Base-by-base conservation (phyloP, 2,329 filamentous ascomycete species). In the Claviceps paspali region DNA sequence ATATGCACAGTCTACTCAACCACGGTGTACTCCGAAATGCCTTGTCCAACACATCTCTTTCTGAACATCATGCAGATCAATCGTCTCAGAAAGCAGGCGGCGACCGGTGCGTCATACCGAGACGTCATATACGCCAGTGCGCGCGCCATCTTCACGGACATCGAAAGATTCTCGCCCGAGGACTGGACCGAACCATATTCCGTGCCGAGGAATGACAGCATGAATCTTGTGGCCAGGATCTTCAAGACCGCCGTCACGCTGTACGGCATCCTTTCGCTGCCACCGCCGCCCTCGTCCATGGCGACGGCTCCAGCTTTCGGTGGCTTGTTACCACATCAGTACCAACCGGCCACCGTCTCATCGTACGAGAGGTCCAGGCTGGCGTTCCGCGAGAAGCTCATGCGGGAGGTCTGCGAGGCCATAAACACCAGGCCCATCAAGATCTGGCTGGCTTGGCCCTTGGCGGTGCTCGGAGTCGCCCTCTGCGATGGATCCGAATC, bases 1-100 rank as follows among this genome's bases (percentile, higher is more conserved):
- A 27, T 39, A 9, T 15, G 33, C 27, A 35, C 26, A 10, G 22
- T 39, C 22, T 39, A 35, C 21, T 27, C 32, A 12, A 35, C 24
- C 14, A 35, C 38, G 2, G 28, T 39, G 33, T 39, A 35, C 29
- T 35, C 38, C 3, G 38, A 39, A 17, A 29, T 39, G 38, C 38
- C 33, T 3, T 39, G 38, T 29, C 38, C 38, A n/a, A 39, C 38
- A 2, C 29, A 32, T 17, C 33, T 39, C 15, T 39, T 39, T 12
- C 38, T 39, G 19, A 31, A 31, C 28, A 35, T 39, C 10, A 34
- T 29, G 3, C 32, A 31, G 23, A 39, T 39, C 22, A 35, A 35
- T 26, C 33, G 27, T n/a, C 33, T 39, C 19, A 28, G 38, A 19
- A 12, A 15, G 9, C 33, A 35, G 21, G 32, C 28, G 8, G 19